These are phyloP conservation scores for Cutaneotrichosporon sp. DNA, from an alignment of 1,284 basidiomycete genomes.

Conservation along the genomic window DNA sequence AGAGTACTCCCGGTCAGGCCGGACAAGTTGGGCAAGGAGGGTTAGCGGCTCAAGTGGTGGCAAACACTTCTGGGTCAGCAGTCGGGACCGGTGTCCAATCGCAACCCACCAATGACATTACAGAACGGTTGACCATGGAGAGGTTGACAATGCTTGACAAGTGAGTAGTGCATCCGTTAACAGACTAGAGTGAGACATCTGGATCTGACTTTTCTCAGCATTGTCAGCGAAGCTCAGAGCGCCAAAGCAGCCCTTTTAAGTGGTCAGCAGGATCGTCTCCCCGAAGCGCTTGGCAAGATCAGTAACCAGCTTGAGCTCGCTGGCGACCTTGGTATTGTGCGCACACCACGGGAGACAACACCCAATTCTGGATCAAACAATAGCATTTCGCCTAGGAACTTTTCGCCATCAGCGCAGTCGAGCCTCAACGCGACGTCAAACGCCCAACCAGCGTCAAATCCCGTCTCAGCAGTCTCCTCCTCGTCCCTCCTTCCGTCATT, in stretches of 20 bases:
- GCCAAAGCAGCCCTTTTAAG: conserved; percentile 38
- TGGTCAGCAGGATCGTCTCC: conserved; percentile 34
- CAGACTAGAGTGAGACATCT: too few relatives aligned
- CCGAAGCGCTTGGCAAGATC: conserved; percentile 35
- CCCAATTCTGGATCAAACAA: conserved; percentile 22
- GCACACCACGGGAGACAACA: conserved; percentile 30
- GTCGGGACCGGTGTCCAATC: not conserved
- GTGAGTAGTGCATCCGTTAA: too few relatives aligned
- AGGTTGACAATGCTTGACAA: conserved; percentile 35
- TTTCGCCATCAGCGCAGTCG: conserved; percentile 15
- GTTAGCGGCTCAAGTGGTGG: conserved; percentile 1
- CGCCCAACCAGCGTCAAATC: not conserved
- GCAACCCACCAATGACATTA: conserved; percentile 9
- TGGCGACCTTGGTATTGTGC: conserved; percentile 34
- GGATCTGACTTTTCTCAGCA: conserved; percentile 30
- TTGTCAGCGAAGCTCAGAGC: conserved; percentile 36
- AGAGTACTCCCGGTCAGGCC: not conserved
- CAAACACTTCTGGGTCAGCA: conserved; percentile 1
- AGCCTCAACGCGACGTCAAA: conserved; percentile 4
- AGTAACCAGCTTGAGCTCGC: conserved; percentile 41
- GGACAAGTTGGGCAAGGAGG: not conserved
- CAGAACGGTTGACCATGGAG: conserved; percentile 18
- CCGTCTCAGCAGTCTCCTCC: too few relatives aligned
- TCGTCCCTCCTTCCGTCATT: conserved; percentile 29
- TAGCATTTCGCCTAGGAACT: conserved; percentile 30